A percentile compares a stretch with the other conserved stretches of the same genome.
Evolutionary conservation across 2,329 filamentous ascomycete species (phyloP).

Genomic region (Meredithiella fracta): DNA sequence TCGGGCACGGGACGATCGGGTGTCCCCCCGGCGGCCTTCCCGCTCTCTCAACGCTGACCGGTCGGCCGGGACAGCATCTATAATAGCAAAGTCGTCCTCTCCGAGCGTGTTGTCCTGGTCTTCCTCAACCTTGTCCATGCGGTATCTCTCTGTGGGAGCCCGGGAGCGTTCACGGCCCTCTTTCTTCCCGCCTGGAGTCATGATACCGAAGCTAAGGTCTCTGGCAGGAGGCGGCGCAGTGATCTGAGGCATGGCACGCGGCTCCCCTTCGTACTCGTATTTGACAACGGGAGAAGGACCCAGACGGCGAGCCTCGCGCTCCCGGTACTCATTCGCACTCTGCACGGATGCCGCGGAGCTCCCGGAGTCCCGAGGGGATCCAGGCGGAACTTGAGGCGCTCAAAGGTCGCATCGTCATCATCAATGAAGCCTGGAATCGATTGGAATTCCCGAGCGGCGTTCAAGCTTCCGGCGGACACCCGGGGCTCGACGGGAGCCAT

Average conservation of each 20-base stretch:
- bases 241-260: background rate
- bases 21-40: background rate
- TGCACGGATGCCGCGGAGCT: background rate
- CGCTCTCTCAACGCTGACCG: background rate
- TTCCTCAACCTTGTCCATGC: background rate
- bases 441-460: background rate
- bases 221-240: background rate
- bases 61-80: background rate
- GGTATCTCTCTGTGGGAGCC: background rate
- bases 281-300: background rate
- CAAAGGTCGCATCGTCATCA: background rate
- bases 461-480: background rate
- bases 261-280: background rate
- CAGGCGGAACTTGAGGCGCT: background rate
- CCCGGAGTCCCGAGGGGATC: background rate
- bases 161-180: background rate
- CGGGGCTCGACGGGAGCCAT: background rate
- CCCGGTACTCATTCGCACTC: background rate
- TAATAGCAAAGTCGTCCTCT: constrained; percentile 2
- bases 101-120: constrained; percentile 1
- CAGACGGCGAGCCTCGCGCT: background rate
- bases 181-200: background rate
- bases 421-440: background rate
- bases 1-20: background rate
- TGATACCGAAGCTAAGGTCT: background rate